Evolutionary conservation across 2,329 filamentous ascomycete genomes (phyloP).

Genomic region (Fusarium multiceps): DNA sequence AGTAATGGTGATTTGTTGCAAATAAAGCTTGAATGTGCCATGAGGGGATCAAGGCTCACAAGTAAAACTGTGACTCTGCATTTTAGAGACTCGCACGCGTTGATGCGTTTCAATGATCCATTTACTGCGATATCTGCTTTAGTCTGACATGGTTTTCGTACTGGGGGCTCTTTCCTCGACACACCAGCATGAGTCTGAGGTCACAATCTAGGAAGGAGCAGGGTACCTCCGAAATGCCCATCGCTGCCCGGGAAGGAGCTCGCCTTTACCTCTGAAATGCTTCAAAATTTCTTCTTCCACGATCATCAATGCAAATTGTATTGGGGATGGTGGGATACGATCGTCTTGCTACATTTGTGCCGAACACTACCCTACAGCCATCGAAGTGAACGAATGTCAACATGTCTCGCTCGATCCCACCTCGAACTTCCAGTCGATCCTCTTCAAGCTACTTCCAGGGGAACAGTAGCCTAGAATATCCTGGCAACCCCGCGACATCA

Average conservation of each 20-base stretch:
- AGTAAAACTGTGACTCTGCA: background rate
- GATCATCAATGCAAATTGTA: background rate
- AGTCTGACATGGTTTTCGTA: background rate
- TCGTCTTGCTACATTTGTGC: background rate
- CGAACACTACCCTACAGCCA: background rate
- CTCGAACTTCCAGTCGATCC: slow-evolving; percentile 18
- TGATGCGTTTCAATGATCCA: background rate
- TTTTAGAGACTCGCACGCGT: background rate
- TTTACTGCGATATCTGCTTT: accelerated
- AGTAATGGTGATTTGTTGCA: background rate
- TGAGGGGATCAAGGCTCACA: accelerated
- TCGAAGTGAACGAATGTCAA: background rate
- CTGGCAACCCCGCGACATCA: background rate
- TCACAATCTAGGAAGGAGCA: accelerated
- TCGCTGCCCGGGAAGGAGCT: background rate
- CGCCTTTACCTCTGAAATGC: background rate
- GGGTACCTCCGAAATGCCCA: background rate
- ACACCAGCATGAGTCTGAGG: background rate
- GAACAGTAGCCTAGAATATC: background rate
- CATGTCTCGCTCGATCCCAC: slow-evolving; percentile 18
- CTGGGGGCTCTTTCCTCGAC: accelerated
- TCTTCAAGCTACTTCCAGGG: slow-evolving; percentile 44
- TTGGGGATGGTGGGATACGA: background rate
- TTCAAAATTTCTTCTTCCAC: background rate
- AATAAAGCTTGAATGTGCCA: background rate